Percentiles rank a stretch among this genome's conserved stretches.
These are phyloP conservation scores for Gardenia jasminoides DNA, from an alignment of 257 asterid species.

Conservation along the genomic window DNA sequence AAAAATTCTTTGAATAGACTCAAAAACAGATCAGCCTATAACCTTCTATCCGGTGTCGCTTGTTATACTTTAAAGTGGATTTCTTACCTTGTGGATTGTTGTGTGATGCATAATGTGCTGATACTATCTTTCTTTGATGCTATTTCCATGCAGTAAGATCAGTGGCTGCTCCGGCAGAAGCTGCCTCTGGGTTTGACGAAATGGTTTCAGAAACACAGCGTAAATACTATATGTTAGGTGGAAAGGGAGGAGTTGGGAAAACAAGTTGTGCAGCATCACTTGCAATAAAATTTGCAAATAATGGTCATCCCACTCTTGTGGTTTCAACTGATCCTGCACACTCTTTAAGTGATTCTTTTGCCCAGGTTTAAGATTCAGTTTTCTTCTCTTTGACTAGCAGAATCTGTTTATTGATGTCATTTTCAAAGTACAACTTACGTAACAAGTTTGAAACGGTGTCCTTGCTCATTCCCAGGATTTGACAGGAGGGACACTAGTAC, in stretches of 20 bases:
- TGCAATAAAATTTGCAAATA: slow-evolving; percentile 95
- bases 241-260: slow-evolving; percentile 98
- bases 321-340: slow-evolving; percentile 99
- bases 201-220: slow-evolving; percentile 89
- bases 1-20: background rate
- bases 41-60: background rate
- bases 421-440: background rate
- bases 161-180: slow-evolving; percentile 74
- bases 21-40: background rate
- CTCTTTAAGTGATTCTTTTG: slow-evolving; percentile 97
- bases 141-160: slow-evolving; percentile 64
- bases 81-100: background rate
- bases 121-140: background rate
- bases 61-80: background rate
- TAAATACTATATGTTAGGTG: slow-evolving; percentile 97
- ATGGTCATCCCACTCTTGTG: slow-evolving; percentile 94
- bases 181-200: slow-evolving; percentile 72
- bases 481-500: slow-evolving; percentile 80
- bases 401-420: background rate
- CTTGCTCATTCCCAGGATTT: slow-evolving; percentile 60
- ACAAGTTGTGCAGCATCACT: slow-evolving; percentile 98
- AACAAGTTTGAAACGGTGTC: slow-evolving; percentile 19
- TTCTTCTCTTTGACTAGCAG: slow-evolving; percentile 3
- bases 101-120: background rate
- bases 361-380: slow-evolving; percentile 60